Evolutionary conservation across 225 moss, liverwort and hornwort genomes (phyloP), one percentile per base, ranked within the genome.

Genomic region (Rhytidiadelphus loreus): DNA sequence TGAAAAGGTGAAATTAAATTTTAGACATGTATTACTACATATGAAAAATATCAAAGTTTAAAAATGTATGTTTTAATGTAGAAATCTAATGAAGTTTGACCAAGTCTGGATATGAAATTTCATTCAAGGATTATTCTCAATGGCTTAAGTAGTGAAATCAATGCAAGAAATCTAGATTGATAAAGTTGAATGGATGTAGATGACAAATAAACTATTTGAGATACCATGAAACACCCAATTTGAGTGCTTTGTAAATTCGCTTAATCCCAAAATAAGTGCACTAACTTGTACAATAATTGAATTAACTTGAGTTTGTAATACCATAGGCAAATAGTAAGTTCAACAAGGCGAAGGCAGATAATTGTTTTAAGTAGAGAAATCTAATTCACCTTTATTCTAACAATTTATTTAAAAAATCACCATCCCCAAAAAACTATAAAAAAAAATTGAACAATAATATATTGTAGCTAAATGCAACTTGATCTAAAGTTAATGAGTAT

Each of bases 351-450:
- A 41, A 70, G 25, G 13, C 1, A 3, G 25, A 26, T 70, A 41
- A 41, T 23, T 39, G 14, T 41, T 39, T 8, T 14, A 24, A 24
- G 25, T 41, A 41, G 15, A 70, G 4, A n/a, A 70, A 25, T 41
- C 3, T 4, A 25, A 41, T 41, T 41, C 4, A 8, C 26, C 5
- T 43, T 15, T 5, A 71, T 0, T 23, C 25, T 25, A 70, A 70
- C 3, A 25, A 12, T 14, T 14, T 4, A 11, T n/a, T n/a, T 9
- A 50, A 50, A 2, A 14, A 21, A 16, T 15, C 7, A 1, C 1
- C 16, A 26, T 13, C 2, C 0, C 8, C 5, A 4, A 43, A 70
- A 70, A 26, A 8, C 15, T 41, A n/a, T n/a, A n/a, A n/a, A 2
- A 71, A 20, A 43, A 26, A 8, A 43, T 28, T 43, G 71, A 26